phyloP scores from a whole-genome alignment of 208 protist species.

The Paratrypanosoma confusum region DNA sequence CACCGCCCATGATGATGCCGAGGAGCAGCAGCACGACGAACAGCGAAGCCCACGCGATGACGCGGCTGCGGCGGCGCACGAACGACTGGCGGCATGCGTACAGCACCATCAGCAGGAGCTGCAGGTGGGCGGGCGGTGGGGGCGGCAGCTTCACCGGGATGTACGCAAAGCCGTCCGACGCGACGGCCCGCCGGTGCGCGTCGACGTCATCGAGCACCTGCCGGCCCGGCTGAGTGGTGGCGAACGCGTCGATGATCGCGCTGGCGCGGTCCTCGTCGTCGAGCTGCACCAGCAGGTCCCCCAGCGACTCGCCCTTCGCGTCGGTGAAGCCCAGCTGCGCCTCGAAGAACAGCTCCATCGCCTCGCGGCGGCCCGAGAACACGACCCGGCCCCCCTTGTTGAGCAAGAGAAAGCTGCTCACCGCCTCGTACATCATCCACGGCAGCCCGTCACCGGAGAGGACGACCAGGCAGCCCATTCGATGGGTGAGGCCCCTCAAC shows the following conservation, averaged over 20 bases:
- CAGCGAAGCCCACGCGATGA: conserved; percentile 27
- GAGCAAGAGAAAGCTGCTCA: conserved; percentile 29
- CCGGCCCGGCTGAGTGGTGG: conserved; percentile 7
- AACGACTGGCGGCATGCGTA: conserved; percentile 17
- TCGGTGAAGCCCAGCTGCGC: conserved; percentile 14
- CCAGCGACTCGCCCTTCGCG: conserved; percentile 22
- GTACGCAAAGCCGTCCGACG: conserved; percentile 9
- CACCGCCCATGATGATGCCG: conserved; percentile 9
- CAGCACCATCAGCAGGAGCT: conserved; percentile 12
- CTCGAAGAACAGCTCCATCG: conserved; percentile 25
- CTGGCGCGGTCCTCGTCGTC: conserved; percentile 20
- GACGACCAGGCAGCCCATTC: conserved; percentile 9
- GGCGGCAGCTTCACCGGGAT: background rate
- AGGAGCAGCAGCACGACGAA: conserved; percentile 25
- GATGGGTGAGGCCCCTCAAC: conserved; percentile 1
- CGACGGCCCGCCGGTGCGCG: conserved; percentile 19
- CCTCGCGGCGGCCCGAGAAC: conserved; percentile 18
- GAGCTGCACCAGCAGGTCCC: conserved; percentile 28
- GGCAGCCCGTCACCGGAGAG: conserved; percentile 16
- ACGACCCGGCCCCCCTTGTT: conserved; percentile 18
- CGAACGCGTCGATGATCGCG: conserved; percentile 11
- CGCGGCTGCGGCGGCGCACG: conserved; percentile 5
- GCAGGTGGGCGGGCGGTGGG: conserved; percentile 9
- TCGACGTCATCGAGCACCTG: conserved; percentile 13
- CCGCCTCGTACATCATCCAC: conserved; percentile 22